Evolutionary conservation across 495 filamentous ascomycete species (phyloP), one percentile per base, ranked within the genome.

Genomic region (Hypoxylon cercidicola): DNA sequence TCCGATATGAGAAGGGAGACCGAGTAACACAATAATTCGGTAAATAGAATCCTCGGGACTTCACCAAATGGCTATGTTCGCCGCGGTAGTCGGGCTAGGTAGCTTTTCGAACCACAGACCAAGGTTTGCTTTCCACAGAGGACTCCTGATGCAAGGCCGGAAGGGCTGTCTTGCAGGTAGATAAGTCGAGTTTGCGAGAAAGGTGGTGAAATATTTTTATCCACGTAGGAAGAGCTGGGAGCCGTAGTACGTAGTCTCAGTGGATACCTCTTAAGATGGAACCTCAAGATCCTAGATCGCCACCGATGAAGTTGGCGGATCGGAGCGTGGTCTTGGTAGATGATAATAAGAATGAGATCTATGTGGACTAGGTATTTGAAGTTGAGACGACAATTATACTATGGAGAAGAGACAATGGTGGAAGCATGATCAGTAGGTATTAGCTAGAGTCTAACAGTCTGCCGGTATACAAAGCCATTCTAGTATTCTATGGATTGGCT

Each of bases 401-500:
- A 52, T n/a, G 18, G 18, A 51, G n/a, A 30, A 40, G 34, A 47
- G 10, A 30, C 40, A 18, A 47, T 52, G 5, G 30, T 47, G 21
- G 21, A 16, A 53, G 39, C 13, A 37, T 44, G 47, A 5, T 48
- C 11, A 41, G 51, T 62, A 40, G 20, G 19, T 37, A 21, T 28
- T 40, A 50, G 30, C 5, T 25, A 25, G 23, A 5, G 5, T 25
- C 28, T 51, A 51, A 2, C 34, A 39, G 9, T 2, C 44, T 62
- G 34, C 28, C 35, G 45, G 35, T 25, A 55, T 55, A 54, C 39
- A 40, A 41, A 43, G 20, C 18, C 37, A n/a, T 20, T 16, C 47
- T 53, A 46, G 37, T 37, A 32, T 15, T 48, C 23, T 25, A 30
- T 13, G 37, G 53, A 67, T 62, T 67, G 58, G 64, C 47, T 55